phyloP scores from a whole-genome alignment of 176 grass and related monocot species.

The Ensete glaucum region DNA sequence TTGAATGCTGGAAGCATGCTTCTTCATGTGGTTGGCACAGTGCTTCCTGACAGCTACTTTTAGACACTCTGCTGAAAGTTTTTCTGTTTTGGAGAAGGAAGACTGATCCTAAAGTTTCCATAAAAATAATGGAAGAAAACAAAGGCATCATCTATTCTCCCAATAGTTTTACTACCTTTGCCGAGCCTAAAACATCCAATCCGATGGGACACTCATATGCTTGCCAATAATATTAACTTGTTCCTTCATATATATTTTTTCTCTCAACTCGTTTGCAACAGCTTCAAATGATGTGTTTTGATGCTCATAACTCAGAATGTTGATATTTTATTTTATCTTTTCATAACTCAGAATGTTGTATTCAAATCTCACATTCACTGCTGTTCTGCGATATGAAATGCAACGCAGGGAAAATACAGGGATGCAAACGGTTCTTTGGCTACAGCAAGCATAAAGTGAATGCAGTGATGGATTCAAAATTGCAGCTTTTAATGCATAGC shows the following conservation, averaged over 20 bases:
- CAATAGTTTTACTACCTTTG: neutral
- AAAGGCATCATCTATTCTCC: neutral
- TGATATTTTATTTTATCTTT: too few species aligned
- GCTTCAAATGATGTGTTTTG: too few species aligned
- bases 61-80: neutral
- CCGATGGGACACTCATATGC: constrained; percentile 8
- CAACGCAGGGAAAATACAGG: too few species aligned
- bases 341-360: too few species aligned
- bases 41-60: neutral
- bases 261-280: too few species aligned
- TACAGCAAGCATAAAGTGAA: too few species aligned
- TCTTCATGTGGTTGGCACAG: neutral
- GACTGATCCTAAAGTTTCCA: neutral
- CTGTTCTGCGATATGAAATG: too few species aligned
- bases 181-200: neutral
- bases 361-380: too few species aligned
- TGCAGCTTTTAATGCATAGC: too few species aligned
- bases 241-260: neutral
- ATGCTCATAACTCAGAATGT: too few species aligned
- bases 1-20: neutral
- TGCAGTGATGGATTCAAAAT: too few species aligned
- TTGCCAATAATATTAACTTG: neutral
- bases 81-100: neutral
- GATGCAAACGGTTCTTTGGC: too few species aligned
- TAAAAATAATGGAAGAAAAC: neutral